phyloP scores from a whole-genome alignment of 2,329 filamentous ascomycete genomes.

The Apiospora arundinis region DNA sequence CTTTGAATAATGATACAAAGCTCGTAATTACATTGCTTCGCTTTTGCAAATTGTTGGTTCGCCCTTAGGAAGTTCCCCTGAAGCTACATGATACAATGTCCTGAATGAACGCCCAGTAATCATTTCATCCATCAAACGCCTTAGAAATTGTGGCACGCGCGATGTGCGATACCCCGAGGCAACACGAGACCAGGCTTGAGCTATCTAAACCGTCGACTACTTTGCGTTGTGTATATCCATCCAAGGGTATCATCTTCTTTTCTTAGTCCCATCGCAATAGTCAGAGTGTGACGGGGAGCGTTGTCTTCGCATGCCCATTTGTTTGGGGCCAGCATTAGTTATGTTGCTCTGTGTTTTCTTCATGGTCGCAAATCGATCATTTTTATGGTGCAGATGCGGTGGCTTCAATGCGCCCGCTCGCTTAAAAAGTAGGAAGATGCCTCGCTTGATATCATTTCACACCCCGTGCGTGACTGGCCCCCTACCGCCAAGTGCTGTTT shows the following conservation, averaged over 20 bases:
- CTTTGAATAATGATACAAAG: constrained; percentile 2
- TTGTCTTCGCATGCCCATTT: background rate
- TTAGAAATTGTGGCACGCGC: background rate
- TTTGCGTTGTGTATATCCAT: background rate
- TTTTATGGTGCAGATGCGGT: background rate
- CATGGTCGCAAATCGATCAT: background rate
- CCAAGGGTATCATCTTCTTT: background rate
- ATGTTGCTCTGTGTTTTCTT: background rate
- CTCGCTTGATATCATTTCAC: background rate
- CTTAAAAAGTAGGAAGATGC: background rate
- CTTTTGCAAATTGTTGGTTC: background rate
- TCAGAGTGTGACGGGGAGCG: too few species aligned
- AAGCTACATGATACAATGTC: constrained; percentile 1
- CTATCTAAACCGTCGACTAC: background rate
- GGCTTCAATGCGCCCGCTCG: background rate
- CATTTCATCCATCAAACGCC: constrained; percentile 16
- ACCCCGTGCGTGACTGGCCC: background rate
- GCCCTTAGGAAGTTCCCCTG: background rate
- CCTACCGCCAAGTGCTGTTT: background rate
- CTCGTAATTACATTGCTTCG: background rate
- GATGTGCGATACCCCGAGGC: background rate
- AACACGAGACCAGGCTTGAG: background rate
- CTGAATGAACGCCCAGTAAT: background rate
- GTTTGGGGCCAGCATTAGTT: background rate
- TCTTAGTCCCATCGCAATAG: background rate